Conservation (phyloP, 306 rosid genomes). For the Lathyrus aphaca region DNA sequence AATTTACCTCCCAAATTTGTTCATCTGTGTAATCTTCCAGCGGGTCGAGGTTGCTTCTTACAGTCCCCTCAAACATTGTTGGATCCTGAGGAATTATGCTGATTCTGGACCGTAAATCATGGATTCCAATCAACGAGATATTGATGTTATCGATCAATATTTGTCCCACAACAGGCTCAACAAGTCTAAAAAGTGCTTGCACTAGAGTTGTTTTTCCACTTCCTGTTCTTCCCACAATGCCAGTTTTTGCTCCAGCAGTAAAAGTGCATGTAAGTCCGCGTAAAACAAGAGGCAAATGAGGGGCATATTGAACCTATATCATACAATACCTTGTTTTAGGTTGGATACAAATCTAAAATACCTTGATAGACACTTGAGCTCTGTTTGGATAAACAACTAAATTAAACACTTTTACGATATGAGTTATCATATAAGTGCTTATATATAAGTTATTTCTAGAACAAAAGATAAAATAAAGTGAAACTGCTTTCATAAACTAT, state of each 20-base stretch:
- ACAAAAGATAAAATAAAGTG: too few species aligned
- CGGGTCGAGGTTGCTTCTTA: conserved; percentile 81
- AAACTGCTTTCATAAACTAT: too few species aligned
- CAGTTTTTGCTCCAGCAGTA: conserved; percentile 68
- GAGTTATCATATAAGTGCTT: too few species aligned
- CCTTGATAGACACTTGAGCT: background rate
- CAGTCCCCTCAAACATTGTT: conserved; percentile 91
- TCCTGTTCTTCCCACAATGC: conserved; percentile 92
- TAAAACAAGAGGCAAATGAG: conserved; percentile 82
- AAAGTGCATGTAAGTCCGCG: conserved; percentile 76
- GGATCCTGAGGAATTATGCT: conserved; percentile 97
- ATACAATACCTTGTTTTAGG: background rate
- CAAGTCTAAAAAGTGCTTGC: conserved; percentile 73
- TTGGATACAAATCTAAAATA: background rate
- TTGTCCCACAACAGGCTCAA: conserved; percentile 68
- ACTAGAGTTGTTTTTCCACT: conserved; percentile 81
- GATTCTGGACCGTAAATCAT: conserved; percentile 68
- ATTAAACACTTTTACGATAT: too few species aligned
- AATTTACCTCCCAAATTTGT: conserved; percentile 84
- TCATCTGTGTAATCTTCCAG: conserved; percentile 82
- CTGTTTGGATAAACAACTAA: background rate
- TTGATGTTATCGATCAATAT: conserved; percentile 63
- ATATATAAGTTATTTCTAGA: too few species aligned
- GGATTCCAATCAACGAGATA: conserved; percentile 66
- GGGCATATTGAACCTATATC: conserved; percentile 79